These are phyloP conservation scores for Suhomyces canberraensis DNA, from an alignment of 805 yeast species.

Conservation along the genomic window DNA sequence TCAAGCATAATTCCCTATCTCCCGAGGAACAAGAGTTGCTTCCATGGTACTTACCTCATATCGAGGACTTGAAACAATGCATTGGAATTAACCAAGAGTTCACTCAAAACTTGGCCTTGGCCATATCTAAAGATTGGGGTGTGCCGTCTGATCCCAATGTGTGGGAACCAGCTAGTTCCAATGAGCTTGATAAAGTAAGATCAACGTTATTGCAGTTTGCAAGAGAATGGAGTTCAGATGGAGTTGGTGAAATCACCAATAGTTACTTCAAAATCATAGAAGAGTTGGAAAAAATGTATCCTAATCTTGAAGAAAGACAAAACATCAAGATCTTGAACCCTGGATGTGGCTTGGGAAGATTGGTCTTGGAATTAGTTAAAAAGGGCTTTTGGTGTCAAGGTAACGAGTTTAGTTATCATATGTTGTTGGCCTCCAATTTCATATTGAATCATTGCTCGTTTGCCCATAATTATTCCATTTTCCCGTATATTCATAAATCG, in stretches of 20 bases:
- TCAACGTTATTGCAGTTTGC: slow-evolving; percentile 54
- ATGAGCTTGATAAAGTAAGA: slow-evolving; percentile 56
- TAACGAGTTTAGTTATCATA: slow-evolving; percentile 63
- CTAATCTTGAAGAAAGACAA: slow-evolving; percentile 34
- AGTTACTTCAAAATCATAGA: slow-evolving; percentile 39
- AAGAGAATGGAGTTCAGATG: slow-evolving; percentile 63
- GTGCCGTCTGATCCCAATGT: slow-evolving; percentile 29
- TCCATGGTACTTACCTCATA: slow-evolving; percentile 49
- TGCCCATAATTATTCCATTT: slow-evolving; percentile 39
- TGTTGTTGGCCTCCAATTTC: slow-evolving; percentile 55
- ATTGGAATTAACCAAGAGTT: slow-evolving; percentile 45
- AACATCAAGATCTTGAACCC: slow-evolving; percentile 50
- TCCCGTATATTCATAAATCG: slow-evolving; percentile 54
- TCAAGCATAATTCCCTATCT: slow-evolving; percentile 29
- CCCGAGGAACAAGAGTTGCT: slow-evolving; percentile 40
- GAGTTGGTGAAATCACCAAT: slow-evolving; percentile 40
- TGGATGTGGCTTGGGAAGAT: slow-evolving; percentile 63
- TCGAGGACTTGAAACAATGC: slow-evolving; percentile 38
- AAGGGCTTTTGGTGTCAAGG: slow-evolving; percentile 64
- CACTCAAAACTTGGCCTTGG: slow-evolving; percentile 38
- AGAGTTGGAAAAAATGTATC: slow-evolving; percentile 33
- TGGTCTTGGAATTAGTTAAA: slow-evolving; percentile 52
- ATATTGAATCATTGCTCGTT: slow-evolving; percentile 46
- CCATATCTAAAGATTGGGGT: slow-evolving; percentile 52
- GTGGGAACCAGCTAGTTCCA: slow-evolving; percentile 41